Evolutionary conservation across 176 grass and related monocot species (phyloP), one percentile per base, ranked within the genome.

Genomic region (Saccharum officinarum): DNA sequence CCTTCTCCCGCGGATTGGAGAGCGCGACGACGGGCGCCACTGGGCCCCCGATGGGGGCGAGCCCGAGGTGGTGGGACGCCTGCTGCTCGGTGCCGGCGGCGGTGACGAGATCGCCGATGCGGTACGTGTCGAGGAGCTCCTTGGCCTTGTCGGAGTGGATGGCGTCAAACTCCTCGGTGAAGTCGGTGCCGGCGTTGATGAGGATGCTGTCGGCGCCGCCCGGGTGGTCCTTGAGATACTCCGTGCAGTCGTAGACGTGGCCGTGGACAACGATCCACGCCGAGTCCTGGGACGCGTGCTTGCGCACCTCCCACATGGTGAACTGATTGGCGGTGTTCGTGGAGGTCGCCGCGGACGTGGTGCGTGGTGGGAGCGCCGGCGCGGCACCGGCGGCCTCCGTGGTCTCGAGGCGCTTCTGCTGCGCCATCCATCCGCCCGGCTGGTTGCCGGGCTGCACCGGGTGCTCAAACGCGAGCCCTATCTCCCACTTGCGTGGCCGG

Each of bases 111-210:
- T 97, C 90, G 3, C 95, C 95, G 60, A 97, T 71, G 75, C 78
- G 86, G 88, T 97, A 97, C 34, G 64, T 73, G 54, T 82, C 88
- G 45, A 97, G 90, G 50, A 94, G 76, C 0, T 36, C 78, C 1
- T 71, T 78, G 5, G 95, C 95, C 84, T 89, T 94, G 81, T 89
- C 88, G 38, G 95, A 97, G 68, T 98, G 97, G 81, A 98, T 98
- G 78, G 93, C 87, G 31, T 95, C 97, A 66, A 98, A 98, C 78
- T 95, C 97, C 76, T 95, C 97, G 57, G 93, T 94, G 87, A 93
- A 98, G 77, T 98, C 96, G 10, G 81, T 73, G 38, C 96, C 97
- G 23, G 97, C 91, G 82, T 98, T 95, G 87, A 98, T 89, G 69
- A 98, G 87, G 88, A 98, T 98, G 77, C 93, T 95, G 41, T 98